These are phyloP conservation scores for Canariomyces notabilis DNA, from an alignment of 2,329 filamentous ascomycete species.

Conservation along the genomic window DNA sequence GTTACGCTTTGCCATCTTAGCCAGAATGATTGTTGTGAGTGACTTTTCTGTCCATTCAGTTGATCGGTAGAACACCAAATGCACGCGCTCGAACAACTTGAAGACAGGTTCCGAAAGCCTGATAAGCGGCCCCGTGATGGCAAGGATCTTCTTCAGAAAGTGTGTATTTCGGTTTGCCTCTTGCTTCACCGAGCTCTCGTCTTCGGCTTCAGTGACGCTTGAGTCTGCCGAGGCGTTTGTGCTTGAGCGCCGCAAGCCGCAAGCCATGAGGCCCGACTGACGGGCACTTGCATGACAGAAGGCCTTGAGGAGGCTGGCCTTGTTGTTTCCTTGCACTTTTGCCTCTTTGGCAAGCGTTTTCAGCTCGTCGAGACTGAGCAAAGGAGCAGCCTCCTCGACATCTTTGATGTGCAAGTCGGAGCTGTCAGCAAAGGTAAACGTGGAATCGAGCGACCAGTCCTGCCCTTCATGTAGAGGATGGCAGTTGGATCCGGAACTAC, in stretches of 20 bases:
- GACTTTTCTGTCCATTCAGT: slow-evolving; percentile 98
- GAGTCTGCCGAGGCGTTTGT: slow-evolving; percentile 52
- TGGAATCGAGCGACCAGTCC: slow-evolving; percentile 43
- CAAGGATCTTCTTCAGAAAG: slow-evolving; percentile 72
- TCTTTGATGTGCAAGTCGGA: slow-evolving; percentile 69
- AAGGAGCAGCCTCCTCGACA: slow-evolving; percentile 74
- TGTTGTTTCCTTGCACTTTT: slow-evolving; percentile 83
- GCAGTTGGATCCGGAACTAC: slow-evolving; percentile 16
- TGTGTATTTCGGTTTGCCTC: slow-evolving; percentile 64
- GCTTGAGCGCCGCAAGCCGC: slow-evolving; percentile 60
- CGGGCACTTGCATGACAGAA: slow-evolving; percentile 67
- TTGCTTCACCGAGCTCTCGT: slow-evolving; percentile 34
- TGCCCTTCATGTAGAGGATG: slow-evolving; percentile 32
- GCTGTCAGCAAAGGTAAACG: slow-evolving; percentile 74
- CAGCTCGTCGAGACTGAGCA: slow-evolving; percentile 83
- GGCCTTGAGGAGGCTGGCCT: slow-evolving; percentile 70
- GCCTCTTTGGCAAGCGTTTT: slow-evolving; percentile 79
- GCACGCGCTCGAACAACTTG: slow-evolving; percentile 86
- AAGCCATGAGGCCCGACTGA: slow-evolving; percentile 69
- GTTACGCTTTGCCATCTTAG: slow-evolving; percentile 79
- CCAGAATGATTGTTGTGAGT: slow-evolving; percentile 87
- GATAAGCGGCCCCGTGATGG: slow-evolving; percentile 76
- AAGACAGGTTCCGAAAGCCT: slow-evolving; percentile 67
- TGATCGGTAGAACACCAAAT: slow-evolving; percentile 92
- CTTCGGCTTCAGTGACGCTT: slow-evolving; percentile 34